Conservation (phyloP, 306 rosid genomes). For the Medicago arabica region DNA sequence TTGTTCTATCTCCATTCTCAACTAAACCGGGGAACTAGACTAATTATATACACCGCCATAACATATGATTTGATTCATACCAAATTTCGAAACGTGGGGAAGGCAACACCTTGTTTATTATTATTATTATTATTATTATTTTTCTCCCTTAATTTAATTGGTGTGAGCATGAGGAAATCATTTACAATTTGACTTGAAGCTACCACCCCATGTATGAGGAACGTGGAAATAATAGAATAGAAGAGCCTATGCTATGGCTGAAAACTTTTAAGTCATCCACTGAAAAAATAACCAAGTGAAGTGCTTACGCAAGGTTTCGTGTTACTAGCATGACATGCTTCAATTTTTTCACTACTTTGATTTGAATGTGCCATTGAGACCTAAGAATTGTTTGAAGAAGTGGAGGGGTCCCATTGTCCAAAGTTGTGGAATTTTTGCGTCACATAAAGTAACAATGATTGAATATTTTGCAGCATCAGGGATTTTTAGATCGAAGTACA, state of each 20-base stretch:
- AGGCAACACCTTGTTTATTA: too few relatives aligned
- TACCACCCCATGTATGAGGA: constrained; percentile 39
- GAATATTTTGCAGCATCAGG: constrained; percentile 28
- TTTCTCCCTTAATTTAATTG: background rate
- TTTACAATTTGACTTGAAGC: constrained; percentile 34
- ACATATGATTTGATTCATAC: too few relatives aligned
- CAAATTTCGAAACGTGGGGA: too few relatives aligned
- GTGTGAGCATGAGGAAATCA: constrained; percentile 18
- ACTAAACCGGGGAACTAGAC: background rate
- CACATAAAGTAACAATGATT: constrained; percentile 34
- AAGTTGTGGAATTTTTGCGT: constrained; percentile 31
- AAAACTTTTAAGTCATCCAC: constrained; percentile 38
- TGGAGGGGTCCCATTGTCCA: constrained; percentile 49
- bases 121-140: too few relatives aligned
- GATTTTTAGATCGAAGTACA: constrained; percentile 24
- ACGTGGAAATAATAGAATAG: constrained; percentile 23
- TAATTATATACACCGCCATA: background rate
- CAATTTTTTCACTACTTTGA: constrained; percentile 14
- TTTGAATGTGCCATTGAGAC: constrained; percentile 4
- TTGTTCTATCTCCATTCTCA: background rate
- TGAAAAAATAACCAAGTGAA: constrained; percentile 40
- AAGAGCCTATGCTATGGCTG: background rate
- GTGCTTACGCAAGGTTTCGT: constrained; percentile 47
- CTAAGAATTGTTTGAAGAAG: constrained; percentile 34
- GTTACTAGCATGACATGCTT: constrained; percentile 26